Evolutionary conservation across 352 stramenopile genomes (phyloP).

Genomic region (Pilasporangium apinafurcum): DNA sequence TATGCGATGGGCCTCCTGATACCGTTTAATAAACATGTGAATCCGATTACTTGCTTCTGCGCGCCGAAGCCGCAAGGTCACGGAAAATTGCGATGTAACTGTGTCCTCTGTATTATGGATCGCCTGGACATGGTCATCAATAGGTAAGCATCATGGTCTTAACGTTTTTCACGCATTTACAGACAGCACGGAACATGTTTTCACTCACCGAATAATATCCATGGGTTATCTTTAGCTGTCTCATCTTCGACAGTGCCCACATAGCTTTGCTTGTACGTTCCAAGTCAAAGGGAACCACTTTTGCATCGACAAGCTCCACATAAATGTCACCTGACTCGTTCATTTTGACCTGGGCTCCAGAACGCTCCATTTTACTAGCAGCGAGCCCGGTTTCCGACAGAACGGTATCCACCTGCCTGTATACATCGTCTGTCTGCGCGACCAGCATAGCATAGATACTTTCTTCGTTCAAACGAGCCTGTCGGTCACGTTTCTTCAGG

Average conservation of each 20-base stretch:
- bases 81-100: background rate
- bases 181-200: no score
- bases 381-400: background rate
- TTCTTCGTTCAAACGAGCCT: no score
- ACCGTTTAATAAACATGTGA: background rate
- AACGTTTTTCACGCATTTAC: no score
- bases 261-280: background rate
- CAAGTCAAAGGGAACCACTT: background rate
- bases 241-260: slow-evolving; percentile 1
- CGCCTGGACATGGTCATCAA: no score
- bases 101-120: background rate
- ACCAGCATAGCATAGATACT: no score
- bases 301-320: slow-evolving; percentile 1
- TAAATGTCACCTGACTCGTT: background rate
- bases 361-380: background rate
- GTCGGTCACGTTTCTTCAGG: no score
- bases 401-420: background rate
- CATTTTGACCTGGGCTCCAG: background rate
- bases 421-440: no score
- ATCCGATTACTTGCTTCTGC: background rate
- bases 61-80: background rate
- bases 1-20: background rate
- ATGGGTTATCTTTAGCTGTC: background rate
- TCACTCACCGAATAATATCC: no score
- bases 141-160: no score